Conservation (phyloP, 371 early-diverging fungal species). For the Lichtheimia hyalospora region DNA sequence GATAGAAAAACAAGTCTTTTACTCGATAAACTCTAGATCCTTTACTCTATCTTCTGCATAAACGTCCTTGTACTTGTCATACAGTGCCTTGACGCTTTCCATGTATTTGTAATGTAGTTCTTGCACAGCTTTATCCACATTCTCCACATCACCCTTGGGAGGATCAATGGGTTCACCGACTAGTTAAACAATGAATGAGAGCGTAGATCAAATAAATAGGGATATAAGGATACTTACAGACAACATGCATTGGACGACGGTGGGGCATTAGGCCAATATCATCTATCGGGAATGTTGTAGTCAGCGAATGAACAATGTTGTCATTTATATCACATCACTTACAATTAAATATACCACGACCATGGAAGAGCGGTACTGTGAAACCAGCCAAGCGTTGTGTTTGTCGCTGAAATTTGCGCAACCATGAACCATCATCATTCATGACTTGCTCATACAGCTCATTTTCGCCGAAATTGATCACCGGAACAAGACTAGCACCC, state of each 20-base stretch:
- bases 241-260: slow-evolving; percentile 39
- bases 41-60: slow-evolving; percentile 56
- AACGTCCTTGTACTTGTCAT: slow-evolving; percentile 65
- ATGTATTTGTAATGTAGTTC: slow-evolving; percentile 62
- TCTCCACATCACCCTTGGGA: slow-evolving; percentile 31
- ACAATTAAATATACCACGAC: slow-evolving; percentile 67
- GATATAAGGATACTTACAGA: slow-evolving; percentile 28
- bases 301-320: neutral
- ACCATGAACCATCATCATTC: slow-evolving; percentile 43
- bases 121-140: slow-evolving; percentile 47
- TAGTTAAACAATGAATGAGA: slow-evolving; percentile 10
- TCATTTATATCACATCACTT: slow-evolving; percentile 32
- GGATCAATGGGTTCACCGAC: slow-evolving; percentile 66
- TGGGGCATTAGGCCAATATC: slow-evolving; percentile 55
- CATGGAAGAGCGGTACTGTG: slow-evolving; percentile 68
- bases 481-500: slow-evolving; percentile 68
- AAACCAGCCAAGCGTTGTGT: slow-evolving; percentile 58
- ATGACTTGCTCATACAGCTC: slow-evolving; percentile 67
- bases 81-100: slow-evolving; percentile 54
- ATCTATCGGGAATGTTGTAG: slow-evolving; percentile 17
- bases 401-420: slow-evolving; percentile 52
- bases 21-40: slow-evolving; percentile 55
- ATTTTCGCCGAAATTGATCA: slow-evolving; percentile 77
- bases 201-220: neutral
- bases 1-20: neutral